These are phyloP conservation scores for Daldinia caldariorum DNA, from an alignment of 495 filamentous ascomycete genomes.

Conservation along the genomic window DNA sequence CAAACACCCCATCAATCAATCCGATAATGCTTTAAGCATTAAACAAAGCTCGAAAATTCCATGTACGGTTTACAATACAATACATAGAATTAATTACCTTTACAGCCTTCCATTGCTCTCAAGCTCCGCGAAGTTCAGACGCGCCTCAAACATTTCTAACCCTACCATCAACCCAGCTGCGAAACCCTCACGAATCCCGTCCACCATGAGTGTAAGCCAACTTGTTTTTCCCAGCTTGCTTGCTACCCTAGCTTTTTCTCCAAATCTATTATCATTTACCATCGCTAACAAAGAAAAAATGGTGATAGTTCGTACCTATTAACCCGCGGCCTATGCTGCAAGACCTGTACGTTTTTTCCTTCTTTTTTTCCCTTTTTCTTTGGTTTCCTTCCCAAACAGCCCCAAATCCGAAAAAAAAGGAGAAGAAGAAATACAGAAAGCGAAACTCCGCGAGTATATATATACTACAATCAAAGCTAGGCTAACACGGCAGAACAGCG, in stretches of 20 bases:
- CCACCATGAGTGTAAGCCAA: conserved; percentile 47
- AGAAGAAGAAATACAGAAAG: too few species aligned
- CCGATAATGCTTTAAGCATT: conserved; percentile 20
- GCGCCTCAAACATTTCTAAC: conserved; percentile 12
- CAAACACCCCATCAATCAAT: conserved; percentile 20
- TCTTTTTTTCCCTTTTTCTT: too few species aligned
- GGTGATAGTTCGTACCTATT: conserved; percentile 76
- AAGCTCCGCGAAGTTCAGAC: conserved; percentile 10
- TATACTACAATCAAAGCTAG: too few species aligned
- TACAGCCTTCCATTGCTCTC: conserved; percentile 7
- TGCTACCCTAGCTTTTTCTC: not conserved
- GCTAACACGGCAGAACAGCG: conserved; percentile 58
- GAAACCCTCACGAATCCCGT: conserved; percentile 18
- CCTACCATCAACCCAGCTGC: conserved; percentile 9
- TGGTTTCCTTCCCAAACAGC: not conserved
- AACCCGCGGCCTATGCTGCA: conserved; percentile 93
- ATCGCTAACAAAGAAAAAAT: conserved; percentile 19
- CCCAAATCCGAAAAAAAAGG: too few species aligned
- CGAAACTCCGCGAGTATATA: too few species aligned
- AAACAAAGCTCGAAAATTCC: conserved; percentile 31
- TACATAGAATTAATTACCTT: too few species aligned
- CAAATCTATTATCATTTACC: not conserved
- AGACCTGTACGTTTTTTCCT: conserved; percentile 80
- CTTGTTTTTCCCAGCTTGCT: too few species aligned
- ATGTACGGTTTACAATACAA: conserved; percentile 7